Evolutionary conservation across 805 yeast genomes (phyloP), one percentile per base, ranked within the genome.

Genomic region (Blastobotrys mokoenaii): DNA sequence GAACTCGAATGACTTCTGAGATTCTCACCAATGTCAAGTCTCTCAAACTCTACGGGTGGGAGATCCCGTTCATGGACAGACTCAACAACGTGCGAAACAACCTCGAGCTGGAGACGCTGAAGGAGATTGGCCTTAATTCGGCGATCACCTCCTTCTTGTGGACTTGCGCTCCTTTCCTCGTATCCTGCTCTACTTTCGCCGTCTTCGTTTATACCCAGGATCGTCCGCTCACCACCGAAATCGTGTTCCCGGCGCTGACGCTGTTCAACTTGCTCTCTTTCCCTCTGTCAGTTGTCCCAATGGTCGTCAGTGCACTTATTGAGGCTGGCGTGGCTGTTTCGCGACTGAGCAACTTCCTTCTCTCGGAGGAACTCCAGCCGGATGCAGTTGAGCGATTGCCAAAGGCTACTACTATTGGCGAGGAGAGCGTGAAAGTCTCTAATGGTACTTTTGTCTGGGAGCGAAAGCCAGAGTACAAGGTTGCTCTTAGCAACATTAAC

Each of bases 251-350:
- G 2, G 77, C 80, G 2, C 65, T 76, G 52, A 64, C 80, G 2
- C 64, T 76, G 51, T 76, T 76, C 65, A 93, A 90, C 63, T 69
- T 93, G 60, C 73, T 93, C 48, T 74, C 84, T 0, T 93, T 93
- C 77, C 98, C 99, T 38, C 72, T 93, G 51, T 89, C 94, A 9
- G 86, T 87, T 34, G 74, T 93, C 51, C 99, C 99, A 37, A 84
- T 80, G 77, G 89, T 90, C 12, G 79, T 93, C 50, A 82, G 95
- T 14, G 72, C 84, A 39, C 66, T 87, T 41, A 82, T 94, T 50
- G 98, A 93, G 63, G 87, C 97, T 2, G 84, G 86, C 48, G 73
- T 69, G 3, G 70, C 73, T 9, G 48, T 63, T 25, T 49, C 48
- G 32, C 69, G 99, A 72, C 73, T 93, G 54, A 74, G 80, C 2